Evolutionary conservation across 371 early-diverging fungal species (phyloP), one percentile per base, ranked within the genome.

Genomic region (Apophysomyces ossiformis): DNA sequence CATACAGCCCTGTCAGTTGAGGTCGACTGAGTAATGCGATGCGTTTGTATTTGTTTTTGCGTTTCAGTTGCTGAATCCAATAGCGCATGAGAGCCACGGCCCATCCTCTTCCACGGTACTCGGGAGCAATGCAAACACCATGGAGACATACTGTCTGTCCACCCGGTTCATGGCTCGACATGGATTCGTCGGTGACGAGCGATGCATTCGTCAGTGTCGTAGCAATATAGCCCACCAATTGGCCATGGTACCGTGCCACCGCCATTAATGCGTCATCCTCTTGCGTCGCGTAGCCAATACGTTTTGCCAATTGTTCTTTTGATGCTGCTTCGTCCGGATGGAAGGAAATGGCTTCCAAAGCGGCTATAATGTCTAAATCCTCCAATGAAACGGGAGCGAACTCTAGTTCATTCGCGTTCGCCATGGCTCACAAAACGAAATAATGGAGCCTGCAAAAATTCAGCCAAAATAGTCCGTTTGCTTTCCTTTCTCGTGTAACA

Each of bases 121-220:
- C 67, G 5, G 79, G 79, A 1, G 79, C 70, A 6, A 87, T 85
- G 61, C 90, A 90, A 8, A 91, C 91, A 37, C 90, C 89, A 64
- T 90, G 90, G 16, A 90, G 72, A 60, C 90, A 90, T 13, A 89
- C 85, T 0, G 88, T 89, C 13, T 67, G 72, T 7, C 93, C 93
- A 5, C 69, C 57, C 12, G 84, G 83, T 15, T 91, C 87, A 69
- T 91, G 89, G 0, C 44, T 39, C 13, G 72, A 69, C 92, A 92
- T 91, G 39, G 91, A 89, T 44, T 75, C 82, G 50, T 90, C 86
- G 0, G 91, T 90, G 0, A 92, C 78, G 8, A 79, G 69, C 6
- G 81, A 63, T 1, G 70, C 69, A 1, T 43, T 58, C 0, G 84
- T 70, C 21, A 86, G 73, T 4, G 91, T 90, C 4, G 84, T 77